phyloP scores from a whole-genome alignment of 331 rosid species.

The Rosa hybrid region DNA sequence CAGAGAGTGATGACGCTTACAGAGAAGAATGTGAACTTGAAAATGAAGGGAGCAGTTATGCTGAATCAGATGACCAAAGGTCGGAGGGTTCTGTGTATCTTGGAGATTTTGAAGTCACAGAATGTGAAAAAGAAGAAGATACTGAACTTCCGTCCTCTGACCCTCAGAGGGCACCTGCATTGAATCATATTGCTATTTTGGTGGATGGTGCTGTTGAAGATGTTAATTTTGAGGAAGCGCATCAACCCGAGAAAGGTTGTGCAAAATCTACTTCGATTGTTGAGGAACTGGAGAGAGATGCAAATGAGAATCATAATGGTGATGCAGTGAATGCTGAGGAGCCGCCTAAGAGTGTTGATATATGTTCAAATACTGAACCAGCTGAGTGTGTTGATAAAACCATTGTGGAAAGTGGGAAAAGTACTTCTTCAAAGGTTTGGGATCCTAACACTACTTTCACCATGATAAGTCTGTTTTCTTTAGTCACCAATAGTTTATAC shows the following conservation, averaged over 20 bases:
- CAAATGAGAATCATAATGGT: conserved; percentile 21
- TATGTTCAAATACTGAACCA: conserved; percentile 32
- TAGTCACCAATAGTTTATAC: neutral
- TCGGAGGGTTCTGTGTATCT: conserved; percentile 41
- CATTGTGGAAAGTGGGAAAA: conserved; percentile 30
- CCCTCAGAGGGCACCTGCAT: conserved; percentile 29
- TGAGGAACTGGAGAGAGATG: conserved; percentile 29
- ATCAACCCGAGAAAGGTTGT: conserved; percentile 29
- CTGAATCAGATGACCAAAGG: conserved; percentile 42
- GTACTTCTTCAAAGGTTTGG: conserved; percentile 50
- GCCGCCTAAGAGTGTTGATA: conserved; percentile 23
- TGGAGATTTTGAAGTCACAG: conserved; percentile 35
- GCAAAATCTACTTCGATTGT: conserved; percentile 21
- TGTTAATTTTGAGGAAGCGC: conserved; percentile 35
- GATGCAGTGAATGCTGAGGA: conserved; percentile 32
- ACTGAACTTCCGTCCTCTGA: conserved; percentile 34
- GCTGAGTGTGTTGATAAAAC: conserved; percentile 30
- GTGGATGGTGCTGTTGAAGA: conserved; percentile 19
- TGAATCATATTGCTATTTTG: conserved; percentile 24
- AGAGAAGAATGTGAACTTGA: conserved; percentile 44
- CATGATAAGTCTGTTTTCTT: neutral
- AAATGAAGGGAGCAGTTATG: conserved; percentile 34
- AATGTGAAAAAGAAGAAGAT: conserved; percentile 36
- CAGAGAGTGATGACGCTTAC: conserved; percentile 33
- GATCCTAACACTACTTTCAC: conserved; percentile 3